Evolutionary conservation across 176 grass and related monocot species (phyloP).

Genomic region (Alopecurus myosuroides): DNA sequence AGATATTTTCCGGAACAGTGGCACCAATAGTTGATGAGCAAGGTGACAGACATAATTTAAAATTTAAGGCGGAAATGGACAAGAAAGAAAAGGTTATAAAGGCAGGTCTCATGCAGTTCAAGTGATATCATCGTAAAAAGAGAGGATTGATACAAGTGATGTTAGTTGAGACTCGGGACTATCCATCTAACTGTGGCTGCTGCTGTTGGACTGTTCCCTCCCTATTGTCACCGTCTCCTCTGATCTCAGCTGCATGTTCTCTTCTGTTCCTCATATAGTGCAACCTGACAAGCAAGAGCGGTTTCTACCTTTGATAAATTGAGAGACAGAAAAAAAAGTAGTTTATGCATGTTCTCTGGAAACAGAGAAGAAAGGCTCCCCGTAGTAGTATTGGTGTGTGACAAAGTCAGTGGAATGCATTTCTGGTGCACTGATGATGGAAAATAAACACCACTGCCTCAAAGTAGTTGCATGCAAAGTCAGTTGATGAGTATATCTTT

Average conservation of each 20-base stretch:
- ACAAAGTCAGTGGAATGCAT: neutral
- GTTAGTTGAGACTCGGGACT: neutral
- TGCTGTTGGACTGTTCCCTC: neutral
- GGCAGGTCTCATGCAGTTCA: neutral
- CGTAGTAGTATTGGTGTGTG: neutral
- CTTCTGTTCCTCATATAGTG: neutral
- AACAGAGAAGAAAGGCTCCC: neutral
- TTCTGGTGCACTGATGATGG: constrained; percentile 3
- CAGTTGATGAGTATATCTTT: neutral
- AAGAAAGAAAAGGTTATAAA: neutral
- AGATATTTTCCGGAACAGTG: neutral
- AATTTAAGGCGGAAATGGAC: neutral
- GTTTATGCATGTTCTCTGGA: neutral
- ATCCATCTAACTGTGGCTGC: neutral
- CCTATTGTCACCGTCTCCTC: neutral
- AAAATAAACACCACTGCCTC: neutral
- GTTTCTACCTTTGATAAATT: neutral
- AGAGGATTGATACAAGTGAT: neutral
- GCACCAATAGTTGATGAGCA: neutral
- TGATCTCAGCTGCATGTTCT: neutral
- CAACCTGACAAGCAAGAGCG: neutral
- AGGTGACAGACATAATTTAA: neutral
- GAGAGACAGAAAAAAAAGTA: neutral
- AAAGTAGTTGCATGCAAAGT: neutral
- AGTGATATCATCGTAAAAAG: neutral